Evolutionary conservation across 1,284 basidiomycete genomes (phyloP).

Genomic region (Mycosarcoma maydis): DNA sequence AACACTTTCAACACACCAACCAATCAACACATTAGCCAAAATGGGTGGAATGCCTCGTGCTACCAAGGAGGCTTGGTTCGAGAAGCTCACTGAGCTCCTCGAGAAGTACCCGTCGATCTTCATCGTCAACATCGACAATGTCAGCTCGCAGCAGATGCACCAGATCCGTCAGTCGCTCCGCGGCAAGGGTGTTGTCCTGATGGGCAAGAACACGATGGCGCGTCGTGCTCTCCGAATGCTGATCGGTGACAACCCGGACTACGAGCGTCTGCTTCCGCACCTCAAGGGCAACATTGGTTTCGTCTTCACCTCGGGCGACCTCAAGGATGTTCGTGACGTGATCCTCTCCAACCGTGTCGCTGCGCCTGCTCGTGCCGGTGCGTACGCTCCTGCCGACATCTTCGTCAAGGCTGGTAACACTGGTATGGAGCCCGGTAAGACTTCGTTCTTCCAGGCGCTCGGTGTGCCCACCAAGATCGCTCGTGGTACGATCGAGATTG

Average conservation of each 20-base stretch:
- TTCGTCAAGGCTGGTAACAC: conserved; percentile 94
- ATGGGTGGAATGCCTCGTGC: conserved; percentile 87
- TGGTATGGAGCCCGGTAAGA: conserved; percentile 89
- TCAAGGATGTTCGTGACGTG: conserved; percentile 91
- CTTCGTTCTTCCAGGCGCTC: conserved; percentile 96
- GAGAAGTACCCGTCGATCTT: conserved; percentile 93
- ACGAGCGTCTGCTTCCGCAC: conserved; percentile 94
- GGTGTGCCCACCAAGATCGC: conserved; percentile 99
- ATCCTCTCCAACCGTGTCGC: conserved; percentile 97
- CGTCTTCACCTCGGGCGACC: conserved; percentile 92
- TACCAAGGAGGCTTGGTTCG: conserved; percentile 93
- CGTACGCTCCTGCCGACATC: conserved; percentile 90
- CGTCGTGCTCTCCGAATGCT: conserved; percentile 94
- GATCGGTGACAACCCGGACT: conserved; percentile 87
- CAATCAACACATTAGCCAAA: conserved; percentile 53
- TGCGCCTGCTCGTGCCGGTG: conserved; percentile 97
- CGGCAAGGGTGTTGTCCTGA: conserved; percentile 94
- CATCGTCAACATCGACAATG: conserved; percentile 99
- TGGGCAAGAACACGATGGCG: conserved; percentile 99
- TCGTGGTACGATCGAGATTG: conserved; percentile 99
- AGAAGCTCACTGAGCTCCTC: conserved; percentile 91
- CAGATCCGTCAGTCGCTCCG: conserved; percentile 96
- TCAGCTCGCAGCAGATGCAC: conserved; percentile 98
- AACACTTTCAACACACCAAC: conserved; percentile 9
- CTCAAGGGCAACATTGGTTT: conserved; percentile 98